Percentiles rank a stretch among this genome's conserved stretches.
phyloP scores from a whole-genome alignment of 2,329 filamentous ascomycete genomes.

The Hymenoscyphus repandus region DNA sequence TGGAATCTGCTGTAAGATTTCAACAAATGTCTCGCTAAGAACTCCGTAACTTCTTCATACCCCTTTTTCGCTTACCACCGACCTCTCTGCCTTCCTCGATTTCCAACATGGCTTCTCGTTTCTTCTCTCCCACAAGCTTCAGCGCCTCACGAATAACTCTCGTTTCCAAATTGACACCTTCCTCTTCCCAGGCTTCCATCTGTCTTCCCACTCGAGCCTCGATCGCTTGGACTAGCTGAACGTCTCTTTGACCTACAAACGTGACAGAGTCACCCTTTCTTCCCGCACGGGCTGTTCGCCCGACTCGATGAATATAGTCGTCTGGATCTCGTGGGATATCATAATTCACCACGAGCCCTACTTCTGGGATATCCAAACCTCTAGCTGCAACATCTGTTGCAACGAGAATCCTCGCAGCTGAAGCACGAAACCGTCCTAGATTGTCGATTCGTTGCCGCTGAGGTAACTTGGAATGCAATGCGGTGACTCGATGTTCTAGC shows the following conservation, averaged over 20 bases:
- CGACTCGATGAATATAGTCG: constrained; percentile 95
- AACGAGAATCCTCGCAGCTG: constrained; percentile 82
- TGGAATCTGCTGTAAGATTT: no score
- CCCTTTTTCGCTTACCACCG: constrained; percentile 70
- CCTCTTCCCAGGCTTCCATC: constrained; percentile 82
- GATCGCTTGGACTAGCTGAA: constrained; percentile 84
- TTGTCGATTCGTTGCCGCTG: constrained; percentile 84
- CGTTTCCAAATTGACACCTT: constrained; percentile 90
- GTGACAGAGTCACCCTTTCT: constrained; percentile 77
- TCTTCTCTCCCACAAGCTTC: constrained; percentile 89
- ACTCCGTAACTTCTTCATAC: constrained; percentile 45
- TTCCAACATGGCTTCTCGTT: constrained; percentile 82
- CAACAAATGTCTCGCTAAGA: constrained; percentile 1
- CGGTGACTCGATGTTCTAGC: constrained; percentile 84
- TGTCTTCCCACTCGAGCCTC: constrained; percentile 74
- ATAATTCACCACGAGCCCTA: constrained; percentile 88
- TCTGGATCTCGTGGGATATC: constrained; percentile 94
- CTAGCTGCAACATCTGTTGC: constrained; percentile 93
- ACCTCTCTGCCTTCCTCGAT: constrained; percentile 92
- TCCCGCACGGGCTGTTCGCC: constrained; percentile 89
- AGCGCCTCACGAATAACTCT: constrained; percentile 79
- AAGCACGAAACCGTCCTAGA: constrained; percentile 83
- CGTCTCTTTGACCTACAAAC: constrained; percentile 88
- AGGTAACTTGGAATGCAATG: constrained; percentile 80
- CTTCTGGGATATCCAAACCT: constrained; percentile 92